Base-by-base conservation (phyloP, 75 land plant genomes). In the Pinus taeda region DNA sequence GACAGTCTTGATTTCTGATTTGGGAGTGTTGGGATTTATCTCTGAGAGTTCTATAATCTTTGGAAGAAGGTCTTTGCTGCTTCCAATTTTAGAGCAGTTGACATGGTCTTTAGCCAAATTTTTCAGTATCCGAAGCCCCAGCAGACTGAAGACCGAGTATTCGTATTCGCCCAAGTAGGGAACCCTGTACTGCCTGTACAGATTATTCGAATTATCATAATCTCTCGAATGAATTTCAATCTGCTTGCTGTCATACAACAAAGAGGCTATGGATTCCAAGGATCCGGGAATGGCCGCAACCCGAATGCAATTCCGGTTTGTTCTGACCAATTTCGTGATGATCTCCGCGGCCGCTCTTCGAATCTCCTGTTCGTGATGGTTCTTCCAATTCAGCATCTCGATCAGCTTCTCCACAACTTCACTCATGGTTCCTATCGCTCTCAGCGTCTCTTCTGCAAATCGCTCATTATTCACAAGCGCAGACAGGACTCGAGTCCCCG, bases 301-400 rank as follows among this genome's bases (percentile, higher is more conserved):
- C 3, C 96, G 85, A 1, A 93, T 82, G 0, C 85, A 81, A 71
- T 89, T 89, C 53, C 83, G 89, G 26, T 83, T 86, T 78, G 84
- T 85, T 4, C 81, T 76, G 3, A 89, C 87, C 21, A 95, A 79
- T 60, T 76, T 79, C 39, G 83, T 78, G 21, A 95, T 73, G 7
- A 93, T 84, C 42, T 77, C 80, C 8, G 96, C 93, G 0, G 96
- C 88, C 18, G 82, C 76, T 36, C 4, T 74, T 72, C 98, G 82
- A 73, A 91, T 85, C 77, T 87, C 87, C 53, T 88, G 88, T 71
- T 96, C 94, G 21, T 76, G 59, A 2, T 73, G 72, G 20, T 87
- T 85, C 74, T 85, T 86, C 98, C 98, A 96, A 59, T 88, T 88
- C 75, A 93, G 75, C 90, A 96, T 96, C 74, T 96, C 98, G 2